Percentiles rank a stretch among this genome's conserved stretches.
phyloP scores from a whole-genome alignment of 225 moss, liverwort and hornwort species.

The Polytrichum formosum region DNA sequence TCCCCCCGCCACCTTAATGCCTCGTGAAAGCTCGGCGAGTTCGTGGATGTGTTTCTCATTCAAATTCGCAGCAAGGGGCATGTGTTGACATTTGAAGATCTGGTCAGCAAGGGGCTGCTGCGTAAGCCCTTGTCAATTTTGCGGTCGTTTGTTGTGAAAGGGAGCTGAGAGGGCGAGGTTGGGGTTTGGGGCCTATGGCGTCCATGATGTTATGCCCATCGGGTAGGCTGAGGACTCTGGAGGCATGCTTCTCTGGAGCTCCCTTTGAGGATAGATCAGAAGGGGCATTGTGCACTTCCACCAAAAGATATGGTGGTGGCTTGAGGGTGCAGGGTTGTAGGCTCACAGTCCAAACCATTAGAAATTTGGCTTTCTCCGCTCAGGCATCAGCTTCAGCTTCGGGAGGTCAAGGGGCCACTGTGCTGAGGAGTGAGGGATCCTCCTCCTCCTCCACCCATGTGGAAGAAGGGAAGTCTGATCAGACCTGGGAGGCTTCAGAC shows the following conservation, averaged over 20 bases:
- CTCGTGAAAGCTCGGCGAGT: no score
- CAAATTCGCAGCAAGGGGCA: no score
- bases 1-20: no score
- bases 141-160: no score
- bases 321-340: neutral
- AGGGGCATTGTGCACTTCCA: constrained; percentile 8
- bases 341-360: constrained; percentile 5
- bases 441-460: constrained; percentile 40
- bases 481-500: constrained; percentile 34
- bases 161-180: no score
- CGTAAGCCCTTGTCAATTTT: no score
- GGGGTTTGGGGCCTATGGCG: constrained; percentile 13
- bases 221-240: constrained; percentile 7
- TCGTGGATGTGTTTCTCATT: no score
- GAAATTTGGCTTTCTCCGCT: constrained; percentile 1
- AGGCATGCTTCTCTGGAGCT: constrained; percentile 9
- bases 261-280: constrained; percentile 18
- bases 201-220: constrained; percentile 16
- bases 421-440: constrained; percentile 13
- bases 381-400: constrained; percentile 7
- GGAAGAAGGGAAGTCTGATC: constrained; percentile 36
- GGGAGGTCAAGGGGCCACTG: constrained; percentile 5
- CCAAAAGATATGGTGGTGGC: constrained; percentile 13
- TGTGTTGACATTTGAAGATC: no score
- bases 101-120: no score